Base-by-base conservation (phyloP, 768 basidiomycete genomes). In the Phlegmacium glaucopus region DNA sequence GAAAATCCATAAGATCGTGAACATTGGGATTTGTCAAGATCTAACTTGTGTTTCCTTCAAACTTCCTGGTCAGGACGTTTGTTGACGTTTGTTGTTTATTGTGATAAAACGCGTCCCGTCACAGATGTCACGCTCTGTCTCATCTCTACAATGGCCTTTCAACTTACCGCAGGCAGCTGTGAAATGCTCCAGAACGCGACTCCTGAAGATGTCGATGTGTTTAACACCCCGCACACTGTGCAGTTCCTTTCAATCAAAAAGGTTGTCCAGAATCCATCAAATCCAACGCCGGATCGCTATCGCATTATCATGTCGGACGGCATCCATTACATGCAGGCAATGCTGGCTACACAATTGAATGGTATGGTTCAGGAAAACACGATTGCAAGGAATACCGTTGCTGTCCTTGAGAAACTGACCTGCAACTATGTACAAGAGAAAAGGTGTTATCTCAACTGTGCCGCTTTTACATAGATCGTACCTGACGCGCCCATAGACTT, bases 301-400 rank as follows among this genome's bases (percentile, higher is more conserved):
- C 78, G 92, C 51, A 76, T 95, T 50, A 90, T 97, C 65, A 72
- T 97, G 34, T 95, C 93, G 0, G 95, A 98, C 66, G 94, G 95
- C 34, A 72, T 75, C 15, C 70, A 88, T 54, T 96, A 89, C 63
- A 74, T 88, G 40, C 96, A 97, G 64, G 85, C 89, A 18, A 97
- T 99, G 96, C 75, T 98, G 28, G 90, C 94, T 4, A 97, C 94
- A 0, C 88, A 92, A 59, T 77, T 94, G 38, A 97, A 97, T 58
- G 52, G 72, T 6, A 68, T 91, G 53, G 83, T 94, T 11, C 76
- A 84, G 12, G 72, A 81, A 0, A 78, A 82, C 6, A 59, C 70
- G 1, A 71, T 97, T 28, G 66, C 68, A 30, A 90, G 85, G 60
- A 73, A 88, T 59, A 74, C 81, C 1, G 67, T 98, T 16, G 79